Base-by-base conservation (phyloP, 2,329 filamentous ascomycete species). In the Xylariaceae sp. region DNA sequence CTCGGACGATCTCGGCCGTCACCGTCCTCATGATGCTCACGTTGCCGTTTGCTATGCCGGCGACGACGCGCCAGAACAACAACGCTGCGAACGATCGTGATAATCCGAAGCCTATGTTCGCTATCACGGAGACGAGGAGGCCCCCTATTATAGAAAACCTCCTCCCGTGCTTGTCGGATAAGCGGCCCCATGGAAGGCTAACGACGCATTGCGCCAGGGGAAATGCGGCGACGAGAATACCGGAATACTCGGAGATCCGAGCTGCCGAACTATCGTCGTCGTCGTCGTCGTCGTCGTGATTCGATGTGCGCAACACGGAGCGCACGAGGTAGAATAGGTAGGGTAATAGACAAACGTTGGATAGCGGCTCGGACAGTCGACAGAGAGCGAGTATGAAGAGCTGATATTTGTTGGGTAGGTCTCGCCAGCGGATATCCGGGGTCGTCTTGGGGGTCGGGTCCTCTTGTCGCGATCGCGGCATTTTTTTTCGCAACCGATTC, bases 251-350 rank as follows among this genome's bases (percentile, higher is more conserved):
- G 1, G 87, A 81, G 51, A 89, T 86, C 0, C 77, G 80, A 2
- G 49, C 53, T 3, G 80, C 80, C 51, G 85, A 54, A 26, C 56
- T 45, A 19, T 55, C 52, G 49, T 56, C 41, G 30, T 76, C 2
- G 76, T 76, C 56, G 9, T 57, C 59, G 51, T 65, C 37, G 59
- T 81, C 71, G 19, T 19, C 19, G 51, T 65, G 35, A 59, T 81
- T 71, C 56, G 64, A 27, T 48, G 66, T 32, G 6, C 63, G 45
- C 47, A 72, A 58, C 58, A 88, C 88, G 0, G 83, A 88, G 56
- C 81, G 81, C 12, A 90, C 78, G 67, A 88, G 85, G 69, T 87
- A 88, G 72, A 86, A 89, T 67, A 90, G 78, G 68, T 89, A 89
- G 2, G 84, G 80, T 39, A 84, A 76, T 3, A 87, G 71, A 19